phyloP scores from a whole-genome alignment of 108 stramenopile genomes.

The Cylindrotheca fusiformis region DNA sequence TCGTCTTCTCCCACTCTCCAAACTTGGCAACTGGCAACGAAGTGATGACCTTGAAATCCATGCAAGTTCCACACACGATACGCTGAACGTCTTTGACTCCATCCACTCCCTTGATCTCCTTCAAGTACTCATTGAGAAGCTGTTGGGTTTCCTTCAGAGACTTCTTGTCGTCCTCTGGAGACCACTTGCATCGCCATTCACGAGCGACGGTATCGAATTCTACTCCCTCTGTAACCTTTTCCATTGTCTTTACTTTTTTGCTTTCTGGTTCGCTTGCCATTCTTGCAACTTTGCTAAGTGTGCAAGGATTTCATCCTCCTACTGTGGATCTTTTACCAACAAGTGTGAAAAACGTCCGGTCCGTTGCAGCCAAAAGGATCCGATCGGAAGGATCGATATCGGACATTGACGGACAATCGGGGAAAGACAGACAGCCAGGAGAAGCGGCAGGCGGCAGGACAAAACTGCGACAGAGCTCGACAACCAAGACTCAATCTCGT shows the following conservation, averaged over 20 bases:
- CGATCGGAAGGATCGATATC: no score
- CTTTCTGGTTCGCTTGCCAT: neutral
- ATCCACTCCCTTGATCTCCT: slow-evolving; percentile 56
- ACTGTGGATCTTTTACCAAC: no score
- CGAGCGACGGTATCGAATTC: slow-evolving; percentile 72
- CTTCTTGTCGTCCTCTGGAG: slow-evolving; percentile 58
- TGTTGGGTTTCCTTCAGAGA: slow-evolving; percentile 62
- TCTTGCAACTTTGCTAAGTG: no score
- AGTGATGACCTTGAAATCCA: slow-evolving; percentile 39
- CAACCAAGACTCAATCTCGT: no score
- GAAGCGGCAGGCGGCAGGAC: no score
- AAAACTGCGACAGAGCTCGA: no score
- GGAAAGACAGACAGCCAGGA: no score
- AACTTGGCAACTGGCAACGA: slow-evolving; percentile 43
- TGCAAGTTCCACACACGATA: slow-evolving; percentile 76
- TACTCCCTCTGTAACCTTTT: slow-evolving; percentile 55
- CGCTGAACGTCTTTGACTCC: slow-evolving; percentile 55
- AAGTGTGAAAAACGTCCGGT: no score
- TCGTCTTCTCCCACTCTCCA: slow-evolving; percentile 51
- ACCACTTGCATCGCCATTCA: slow-evolving; percentile 82
- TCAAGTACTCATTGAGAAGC: slow-evolving; percentile 50
- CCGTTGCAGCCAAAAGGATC: no score
- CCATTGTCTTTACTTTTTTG: slow-evolving; percentile 21
- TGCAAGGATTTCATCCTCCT: no score
- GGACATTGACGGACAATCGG: no score